Evolutionary conservation across 2,329 filamentous ascomycete species (phyloP), one percentile per base, ranked within the genome.

Genomic region (Aspergillus sp.): DNA sequence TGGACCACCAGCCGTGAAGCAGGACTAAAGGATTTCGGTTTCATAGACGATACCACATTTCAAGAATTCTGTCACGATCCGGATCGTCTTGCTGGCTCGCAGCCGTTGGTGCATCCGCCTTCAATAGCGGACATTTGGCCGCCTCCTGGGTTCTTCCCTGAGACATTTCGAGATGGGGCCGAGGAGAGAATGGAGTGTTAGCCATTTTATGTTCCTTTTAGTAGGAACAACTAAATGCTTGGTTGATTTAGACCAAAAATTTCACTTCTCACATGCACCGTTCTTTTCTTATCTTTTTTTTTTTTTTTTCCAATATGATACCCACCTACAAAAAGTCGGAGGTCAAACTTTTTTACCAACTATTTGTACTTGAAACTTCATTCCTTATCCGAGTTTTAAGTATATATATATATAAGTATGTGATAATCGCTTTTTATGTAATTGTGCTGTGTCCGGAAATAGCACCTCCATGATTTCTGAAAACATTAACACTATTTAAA

Each of bases 51-150:
- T 48, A 73, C 64, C 19, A 77, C 76, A 2, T 78, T 78, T 55
- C 73, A 77, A 55, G 75, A 73, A 5, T 78, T 78, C 55, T 78
- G 76, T 31, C 75, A 78, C 60, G 76, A 78, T 55, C 76, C 76
- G 4, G 75, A 78, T 58, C 73, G 76, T 31, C 60, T 77, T n/a
- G 69, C 64, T 2, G 69, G 69, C 46, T 69, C 73, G 8, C 69
- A 73, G 37, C 69, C 73, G 17, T 52, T 75, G 23, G 66, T 76
- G 6, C 69, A 74, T 58, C 74, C 75, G 1, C 67, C 73, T 23
- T 75, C 72, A 4, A 76, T 76, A 47, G 73, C 71, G 5, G 74
- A 77, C 65, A 75, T 77, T 7, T 77, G 75, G 75, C 75, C 75
- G 14, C 75, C 74, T 1, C 75, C 74, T 3, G 74, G 75, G 0